phyloP scores from a whole-genome alignment of 345 rosid species.

The Melaleuca alternifolia region DNA sequence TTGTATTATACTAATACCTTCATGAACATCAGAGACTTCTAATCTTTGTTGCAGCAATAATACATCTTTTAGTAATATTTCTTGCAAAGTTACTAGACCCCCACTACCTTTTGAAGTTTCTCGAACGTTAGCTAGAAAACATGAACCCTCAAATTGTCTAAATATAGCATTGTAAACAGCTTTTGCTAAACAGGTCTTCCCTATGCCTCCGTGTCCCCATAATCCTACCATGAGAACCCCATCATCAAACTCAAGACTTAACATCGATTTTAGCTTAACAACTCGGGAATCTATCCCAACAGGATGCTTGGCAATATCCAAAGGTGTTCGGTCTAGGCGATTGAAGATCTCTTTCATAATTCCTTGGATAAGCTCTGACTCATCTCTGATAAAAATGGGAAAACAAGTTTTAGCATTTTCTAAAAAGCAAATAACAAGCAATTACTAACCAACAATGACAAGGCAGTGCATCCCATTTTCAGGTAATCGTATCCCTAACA shows the following conservation, averaged over 20 bases:
- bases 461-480: too few relatives aligned
- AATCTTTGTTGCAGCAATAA: not conserved
- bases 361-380: too few relatives aligned
- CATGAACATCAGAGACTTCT: accelerated
- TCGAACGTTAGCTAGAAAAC: not conserved
- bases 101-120: not conserved
- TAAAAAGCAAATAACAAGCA: too few relatives aligned
- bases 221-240: not conserved
- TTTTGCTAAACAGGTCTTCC: not conserved
- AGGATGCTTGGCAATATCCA: too few relatives aligned
- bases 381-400: too few relatives aligned
- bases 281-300: not conserved
- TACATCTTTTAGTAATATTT: not conserved
- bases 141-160: not conserved
- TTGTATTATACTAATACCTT: not conserved
- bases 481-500: too few relatives aligned
- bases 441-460: too few relatives aligned
- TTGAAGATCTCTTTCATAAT: too few relatives aligned
- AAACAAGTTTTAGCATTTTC: too few relatives aligned
- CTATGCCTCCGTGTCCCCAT: not conserved
- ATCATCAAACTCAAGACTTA: not conserved
- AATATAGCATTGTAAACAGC: not conserved
- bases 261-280: not conserved
- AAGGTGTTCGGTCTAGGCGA: too few relatives aligned
- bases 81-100: not conserved